Evolutionary conservation across 2,329 filamentous ascomycete genomes (phyloP).

Genomic region (Ophiostoma montium): DNA sequence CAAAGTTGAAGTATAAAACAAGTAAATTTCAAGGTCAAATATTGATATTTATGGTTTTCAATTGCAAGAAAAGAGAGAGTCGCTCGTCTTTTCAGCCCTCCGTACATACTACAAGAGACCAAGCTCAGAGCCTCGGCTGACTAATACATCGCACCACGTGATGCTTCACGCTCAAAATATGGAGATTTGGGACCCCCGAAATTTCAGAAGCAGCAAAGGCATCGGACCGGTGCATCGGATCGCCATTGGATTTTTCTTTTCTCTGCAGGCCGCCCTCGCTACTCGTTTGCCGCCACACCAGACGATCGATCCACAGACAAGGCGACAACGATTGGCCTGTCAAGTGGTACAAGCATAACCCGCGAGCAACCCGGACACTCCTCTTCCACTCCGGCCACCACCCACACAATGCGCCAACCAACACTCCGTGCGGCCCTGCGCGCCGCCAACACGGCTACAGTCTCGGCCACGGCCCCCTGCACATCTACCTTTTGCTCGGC

Average conservation of each 20-base stretch:
- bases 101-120: no score
- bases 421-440: constrained; percentile 5
- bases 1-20: neutral
- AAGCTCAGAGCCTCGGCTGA: no score
- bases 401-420: neutral
- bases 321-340: neutral
- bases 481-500: no score
- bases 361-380: neutral
- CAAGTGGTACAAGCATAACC: no score
- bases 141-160: neutral
- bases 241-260: neutral
- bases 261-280: neutral
- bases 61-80: neutral
- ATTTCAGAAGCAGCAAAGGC: neutral
- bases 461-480: no score
- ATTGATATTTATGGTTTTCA: no score
- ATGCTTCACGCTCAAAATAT: neutral
- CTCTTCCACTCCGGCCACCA: neutral
- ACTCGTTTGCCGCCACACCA: neutral
- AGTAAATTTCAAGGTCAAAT: neutral
- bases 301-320: neutral
- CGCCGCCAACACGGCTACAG: neutral
- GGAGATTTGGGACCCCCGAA: neutral
- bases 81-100: no score
- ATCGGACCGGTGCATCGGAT: neutral